Conservation (phyloP, 179 eudicot genomes). For the Vitellaria paradoxa region DNA sequence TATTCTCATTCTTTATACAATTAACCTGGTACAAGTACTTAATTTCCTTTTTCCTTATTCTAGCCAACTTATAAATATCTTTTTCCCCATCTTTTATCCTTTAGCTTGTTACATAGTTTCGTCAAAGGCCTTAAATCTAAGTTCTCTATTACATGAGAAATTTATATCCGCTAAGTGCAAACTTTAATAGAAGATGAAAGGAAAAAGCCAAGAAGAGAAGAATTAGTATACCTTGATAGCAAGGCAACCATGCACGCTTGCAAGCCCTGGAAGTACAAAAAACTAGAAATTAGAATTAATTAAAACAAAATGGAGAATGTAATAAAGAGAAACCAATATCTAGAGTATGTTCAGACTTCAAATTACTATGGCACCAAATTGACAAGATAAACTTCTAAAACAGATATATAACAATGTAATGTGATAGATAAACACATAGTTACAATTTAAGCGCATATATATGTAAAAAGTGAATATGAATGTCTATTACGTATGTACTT, state of each 20-base stretch:
- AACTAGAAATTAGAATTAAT: constrained; percentile 6
- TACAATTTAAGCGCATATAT: background rate
- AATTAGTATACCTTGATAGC: constrained; percentile 51
- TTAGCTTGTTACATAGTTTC: no score
- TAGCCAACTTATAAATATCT: no score
- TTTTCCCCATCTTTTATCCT: no score
- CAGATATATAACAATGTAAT: background rate
- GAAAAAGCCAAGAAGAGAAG: background rate
- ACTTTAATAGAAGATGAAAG: constrained; percentile 7
- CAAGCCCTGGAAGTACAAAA: constrained; percentile 52
- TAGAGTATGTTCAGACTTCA: constrained; percentile 1
- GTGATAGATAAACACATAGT: background rate
- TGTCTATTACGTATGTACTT: background rate
- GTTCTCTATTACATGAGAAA: background rate
- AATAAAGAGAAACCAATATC: background rate
- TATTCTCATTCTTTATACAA: no score
- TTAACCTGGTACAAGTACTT: no score
- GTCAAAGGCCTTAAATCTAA: background rate
- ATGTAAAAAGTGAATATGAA: no score
- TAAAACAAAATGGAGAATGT: background rate
- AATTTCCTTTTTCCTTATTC: no score
- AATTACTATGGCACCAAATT: background rate
- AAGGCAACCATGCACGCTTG: constrained; percentile 76
- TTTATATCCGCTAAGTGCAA: constrained; percentile 2
- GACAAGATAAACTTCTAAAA: background rate